Percentiles rank a stretch among this genome's conserved stretches.
Evolutionary conservation across 202 grass and related monocot species (phyloP).

Genomic region (Thinopyrum obtusiflorum): DNA sequence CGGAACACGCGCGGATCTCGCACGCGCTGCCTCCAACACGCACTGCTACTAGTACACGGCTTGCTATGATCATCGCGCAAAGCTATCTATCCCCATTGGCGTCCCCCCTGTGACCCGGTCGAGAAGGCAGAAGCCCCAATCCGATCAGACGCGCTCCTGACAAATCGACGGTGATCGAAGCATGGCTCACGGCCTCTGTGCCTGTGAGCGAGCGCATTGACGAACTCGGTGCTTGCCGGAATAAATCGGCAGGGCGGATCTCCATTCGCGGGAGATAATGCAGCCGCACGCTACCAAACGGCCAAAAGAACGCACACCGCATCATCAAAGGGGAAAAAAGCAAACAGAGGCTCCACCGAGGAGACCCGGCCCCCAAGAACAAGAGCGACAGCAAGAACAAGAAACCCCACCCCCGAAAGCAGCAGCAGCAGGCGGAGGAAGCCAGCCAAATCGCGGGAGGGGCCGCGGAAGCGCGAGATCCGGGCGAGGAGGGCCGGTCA

Average conservation of each 20-base stretch:
- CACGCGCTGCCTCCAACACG: background rate
- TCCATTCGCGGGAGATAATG: slow-evolving; percentile 20
- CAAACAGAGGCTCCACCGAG: background rate
- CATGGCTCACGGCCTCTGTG: background rate
- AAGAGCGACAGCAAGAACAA: slow-evolving; percentile 31
- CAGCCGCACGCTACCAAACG: background rate
- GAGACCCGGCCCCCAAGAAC: background rate
- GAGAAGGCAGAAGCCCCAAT: background rate
- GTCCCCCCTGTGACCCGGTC: background rate
- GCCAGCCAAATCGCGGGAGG: background rate
- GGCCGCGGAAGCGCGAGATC: slow-evolving; percentile 18
- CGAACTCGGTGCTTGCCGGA: background rate
- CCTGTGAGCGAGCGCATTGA: background rate
- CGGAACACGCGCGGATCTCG: background rate
- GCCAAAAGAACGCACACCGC: background rate
- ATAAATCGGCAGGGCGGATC: slow-evolving; percentile 27
- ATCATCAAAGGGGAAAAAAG: background rate
- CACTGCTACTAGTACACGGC: background rate
- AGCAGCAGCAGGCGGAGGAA: background rate
- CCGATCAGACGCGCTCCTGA: background rate
- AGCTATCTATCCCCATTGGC: background rate
- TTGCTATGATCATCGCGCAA: background rate
- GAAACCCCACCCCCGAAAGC: background rate
- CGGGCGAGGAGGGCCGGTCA: background rate
- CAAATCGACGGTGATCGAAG: background rate